A percentile compares a stretch with the other conserved stretches of the same genome.
phyloP scores from a whole-genome alignment of 192 early-diverging fungal genomes.

The Rhizoclosmatium globosum region DNA sequence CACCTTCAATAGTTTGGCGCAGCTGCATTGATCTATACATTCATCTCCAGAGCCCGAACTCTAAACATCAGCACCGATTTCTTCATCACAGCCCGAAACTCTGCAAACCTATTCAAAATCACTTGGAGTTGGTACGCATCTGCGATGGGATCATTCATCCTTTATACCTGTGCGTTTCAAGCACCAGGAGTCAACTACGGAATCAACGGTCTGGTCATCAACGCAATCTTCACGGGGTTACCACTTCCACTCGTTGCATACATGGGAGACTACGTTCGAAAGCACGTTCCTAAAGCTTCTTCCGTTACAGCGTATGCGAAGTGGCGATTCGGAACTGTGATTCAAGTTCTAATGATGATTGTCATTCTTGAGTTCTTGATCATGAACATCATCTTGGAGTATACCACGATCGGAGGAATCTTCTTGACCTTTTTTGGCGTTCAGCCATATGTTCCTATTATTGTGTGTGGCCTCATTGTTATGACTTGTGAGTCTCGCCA shows the following conservation, averaged over 20 bases:
- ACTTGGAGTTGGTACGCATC: constrained; percentile 32
- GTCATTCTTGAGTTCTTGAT: constrained; percentile 14
- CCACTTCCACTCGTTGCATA: constrained; percentile 49
- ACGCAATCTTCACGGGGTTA: constrained; percentile 34
- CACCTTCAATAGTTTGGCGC: constrained; percentile 1
- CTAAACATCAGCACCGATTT: not conserved
- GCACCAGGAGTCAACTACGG: constrained; percentile 5
- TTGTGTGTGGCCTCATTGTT: constrained; percentile 51
- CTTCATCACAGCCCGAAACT: constrained; percentile 19
- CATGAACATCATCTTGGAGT: constrained; percentile 45
- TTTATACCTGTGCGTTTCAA: constrained; percentile 7
- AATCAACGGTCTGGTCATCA: constrained; percentile 19
- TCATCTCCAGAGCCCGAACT: constrained; percentile 4
- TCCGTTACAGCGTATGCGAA: constrained; percentile 49
- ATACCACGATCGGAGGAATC: constrained; percentile 50
- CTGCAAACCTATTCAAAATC: constrained; percentile 6
- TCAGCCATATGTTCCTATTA: constrained; percentile 40
- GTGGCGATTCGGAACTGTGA: constrained; percentile 42
- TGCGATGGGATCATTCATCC: constrained; percentile 46
- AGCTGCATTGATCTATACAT: not conserved
- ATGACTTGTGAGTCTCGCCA: constrained; percentile 28
- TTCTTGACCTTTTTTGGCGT: constrained; percentile 41
- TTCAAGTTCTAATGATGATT: constrained; percentile 39
- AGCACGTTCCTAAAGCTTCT: constrained; percentile 36
- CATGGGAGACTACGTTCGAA: constrained; percentile 43